Evolutionary conservation across 2,329 filamentous ascomycete species (phyloP).

Genomic region (Hymenoscyphus salicellus): DNA sequence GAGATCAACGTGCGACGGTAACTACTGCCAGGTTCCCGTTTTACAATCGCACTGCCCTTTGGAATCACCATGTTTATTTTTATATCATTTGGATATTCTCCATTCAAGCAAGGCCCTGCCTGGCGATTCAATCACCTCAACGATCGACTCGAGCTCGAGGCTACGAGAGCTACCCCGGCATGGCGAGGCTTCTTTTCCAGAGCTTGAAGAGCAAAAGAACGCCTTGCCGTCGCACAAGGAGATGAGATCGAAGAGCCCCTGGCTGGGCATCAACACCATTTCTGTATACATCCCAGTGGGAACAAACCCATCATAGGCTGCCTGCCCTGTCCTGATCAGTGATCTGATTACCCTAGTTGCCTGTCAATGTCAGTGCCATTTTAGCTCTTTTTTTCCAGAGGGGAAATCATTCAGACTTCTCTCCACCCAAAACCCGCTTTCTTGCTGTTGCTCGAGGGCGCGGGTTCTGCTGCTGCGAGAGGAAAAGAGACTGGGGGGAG

Average conservation of each 20-base stretch:
- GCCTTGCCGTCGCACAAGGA: constrained; percentile 1
- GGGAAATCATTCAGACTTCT: background rate
- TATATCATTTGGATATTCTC: background rate
- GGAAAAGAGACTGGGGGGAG: background rate
- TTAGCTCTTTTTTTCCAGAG: background rate
- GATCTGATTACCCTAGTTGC: background rate
- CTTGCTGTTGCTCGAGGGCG: background rate
- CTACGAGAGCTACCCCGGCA: background rate
- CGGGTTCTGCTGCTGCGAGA: background rate
- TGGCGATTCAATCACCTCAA: background rate
- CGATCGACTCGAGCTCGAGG: background rate
- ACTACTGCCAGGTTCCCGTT: background rate
- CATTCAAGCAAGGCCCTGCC: background rate
- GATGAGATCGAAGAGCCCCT: constrained; percentile 3
- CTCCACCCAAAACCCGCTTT: background rate
- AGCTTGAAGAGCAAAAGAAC: background rate
- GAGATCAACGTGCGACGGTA: background rate
- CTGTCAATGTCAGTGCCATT: background rate
- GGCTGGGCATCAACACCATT: background rate
- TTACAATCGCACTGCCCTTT: background rate
- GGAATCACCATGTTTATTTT: constrained; percentile 5
- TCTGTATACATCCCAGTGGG: background rate
- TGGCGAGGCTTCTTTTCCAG: background rate
- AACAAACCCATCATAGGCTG: background rate
- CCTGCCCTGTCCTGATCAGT: constrained; percentile 1